Percentiles rank a stretch among this genome's conserved stretches.
These are phyloP conservation scores for Aspergillus homomorphus DNA, from an alignment of 495 filamentous ascomycete genomes.

Conservation along the genomic window DNA sequence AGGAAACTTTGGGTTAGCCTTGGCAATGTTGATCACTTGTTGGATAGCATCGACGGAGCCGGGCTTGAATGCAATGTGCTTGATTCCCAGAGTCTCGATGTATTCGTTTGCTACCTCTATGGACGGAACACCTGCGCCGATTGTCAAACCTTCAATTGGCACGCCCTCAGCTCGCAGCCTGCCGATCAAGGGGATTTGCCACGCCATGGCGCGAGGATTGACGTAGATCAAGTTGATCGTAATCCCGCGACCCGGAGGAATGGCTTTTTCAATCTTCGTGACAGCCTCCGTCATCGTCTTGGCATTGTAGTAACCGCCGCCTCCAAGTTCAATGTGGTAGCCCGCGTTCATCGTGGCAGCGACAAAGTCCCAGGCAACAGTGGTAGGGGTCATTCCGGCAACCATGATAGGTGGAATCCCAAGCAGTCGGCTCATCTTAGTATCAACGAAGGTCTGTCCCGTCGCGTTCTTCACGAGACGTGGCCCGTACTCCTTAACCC, in stretches of 20 bases:
- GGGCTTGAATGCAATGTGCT: slow-evolving; percentile 94
- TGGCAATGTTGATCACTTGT: slow-evolving; percentile 86
- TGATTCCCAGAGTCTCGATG: slow-evolving; percentile 88
- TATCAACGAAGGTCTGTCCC: slow-evolving; percentile 89
- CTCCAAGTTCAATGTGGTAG: slow-evolving; percentile 86
- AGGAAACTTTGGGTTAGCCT: slow-evolving; percentile 84
- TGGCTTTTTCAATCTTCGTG: slow-evolving; percentile 81
- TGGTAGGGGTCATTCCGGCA: slow-evolving; percentile 93
- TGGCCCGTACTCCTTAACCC: slow-evolving; percentile 94
- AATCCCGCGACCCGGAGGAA: slow-evolving; percentile 89
- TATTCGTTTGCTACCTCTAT: slow-evolving; percentile 94
- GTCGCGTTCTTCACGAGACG: slow-evolving; percentile 80
- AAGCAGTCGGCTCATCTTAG: slow-evolving; percentile 92
- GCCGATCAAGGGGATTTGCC: slow-evolving; percentile 92
- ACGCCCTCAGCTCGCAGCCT: slow-evolving; percentile 82
- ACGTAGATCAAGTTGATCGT: slow-evolving; percentile 95
- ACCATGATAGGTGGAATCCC: slow-evolving; percentile 90
- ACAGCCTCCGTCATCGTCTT: slow-evolving; percentile 87
- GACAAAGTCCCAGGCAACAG: slow-evolving; percentile 92
- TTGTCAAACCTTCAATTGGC: slow-evolving; percentile 91
- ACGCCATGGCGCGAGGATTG: slow-evolving; percentile 91
- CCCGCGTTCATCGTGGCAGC: slow-evolving; percentile 95
- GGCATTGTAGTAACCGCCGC: slow-evolving; percentile 92
- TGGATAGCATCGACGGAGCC: slow-evolving; percentile 88
- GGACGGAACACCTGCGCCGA: slow-evolving; percentile 89